Base-by-base conservation (phyloP, 2,329 filamentous ascomycete genomes). In the Penicillium sp. region DNA sequence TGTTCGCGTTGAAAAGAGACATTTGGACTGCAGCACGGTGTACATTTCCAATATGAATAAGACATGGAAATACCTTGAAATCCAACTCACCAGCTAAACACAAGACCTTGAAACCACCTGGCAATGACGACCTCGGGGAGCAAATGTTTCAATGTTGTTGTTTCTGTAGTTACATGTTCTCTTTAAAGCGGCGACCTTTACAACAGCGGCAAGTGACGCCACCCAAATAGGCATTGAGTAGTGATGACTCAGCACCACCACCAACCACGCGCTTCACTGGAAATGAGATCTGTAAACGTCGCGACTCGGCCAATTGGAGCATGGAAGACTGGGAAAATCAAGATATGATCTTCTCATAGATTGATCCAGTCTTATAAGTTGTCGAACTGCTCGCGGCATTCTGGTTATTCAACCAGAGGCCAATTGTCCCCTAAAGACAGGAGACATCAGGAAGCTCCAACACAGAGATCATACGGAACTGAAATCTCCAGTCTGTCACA, bases 241-340 rank as follows among this genome's bases (percentile, higher is more conserved):
- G 12, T 28, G 47, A 43, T 50, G 43, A 50, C 37, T 50, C 47
- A 50, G 35, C 42, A 25, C 42, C 4, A 32, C 10, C 4, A 28
- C 25, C 28, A 31, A 25, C 25, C 6, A 15, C 15, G 46, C 41
- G 27, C 38, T 23, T 44, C 18, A 20, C 32, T 32, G n/a, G 13
- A 20, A 43, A 29, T 29, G 47, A 46, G 38, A 46, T 38, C 47
- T 46, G 43, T 50, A 46, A 50, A 50, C 43, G 46, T 40, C 38
- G 32, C 42, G 27, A 23, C 18, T 24, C 12, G 6, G 24, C 24
- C n/a, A 37, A 15, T 24, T 32, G 15, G 13, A 29, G 37, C 10
- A 39, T 42, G 42, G 38, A 24, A 25, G 32, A 12, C 40, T 29
- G 15, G 25, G 42, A 35, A 15, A 42, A 31, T 28, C 12, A 23